Percentiles rank a stretch among this genome's conserved stretches.
phyloP scores from a whole-genome alignment of 257 asterid genomes.

The Solanum pinnatisectum region DNA sequence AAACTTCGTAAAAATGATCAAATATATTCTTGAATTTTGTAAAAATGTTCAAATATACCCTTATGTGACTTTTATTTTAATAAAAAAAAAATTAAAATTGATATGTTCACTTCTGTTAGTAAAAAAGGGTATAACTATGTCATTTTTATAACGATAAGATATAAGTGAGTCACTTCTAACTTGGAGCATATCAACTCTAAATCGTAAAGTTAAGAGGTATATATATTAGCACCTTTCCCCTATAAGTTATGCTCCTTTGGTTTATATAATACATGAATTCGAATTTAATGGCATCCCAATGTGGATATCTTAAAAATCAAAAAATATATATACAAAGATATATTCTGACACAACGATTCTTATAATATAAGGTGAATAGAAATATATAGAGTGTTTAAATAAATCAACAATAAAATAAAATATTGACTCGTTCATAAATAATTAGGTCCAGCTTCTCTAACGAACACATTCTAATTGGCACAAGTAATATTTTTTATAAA shows the following conservation, averaged over 20 bases:
- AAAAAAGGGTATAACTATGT: no score
- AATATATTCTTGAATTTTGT: no score
- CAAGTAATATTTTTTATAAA: background rate
- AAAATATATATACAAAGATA: background rate
- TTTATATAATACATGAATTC: background rate
- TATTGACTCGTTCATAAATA: background rate
- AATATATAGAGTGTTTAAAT: background rate
- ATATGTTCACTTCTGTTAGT: no score
- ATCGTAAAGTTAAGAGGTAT: no score
- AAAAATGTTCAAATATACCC: no score
- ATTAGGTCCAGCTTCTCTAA: background rate
- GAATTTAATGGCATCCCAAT: no score
- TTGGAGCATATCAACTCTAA: background rate
- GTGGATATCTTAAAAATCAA: accelerated
- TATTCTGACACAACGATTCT: background rate
- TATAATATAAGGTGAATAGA: background rate
- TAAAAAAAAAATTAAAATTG: no score
- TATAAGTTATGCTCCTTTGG: background rate
- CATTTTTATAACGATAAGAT: no score
- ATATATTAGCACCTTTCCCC: background rate
- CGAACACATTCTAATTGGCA: background rate
- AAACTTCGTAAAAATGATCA: no score
- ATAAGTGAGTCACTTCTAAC: background rate
- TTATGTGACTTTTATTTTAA: no score
- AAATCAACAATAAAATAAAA: background rate